A percentile compares a stretch with the other conserved stretches of the same genome.
Conservation (phyloP, 139 green algal genomes). For the Chlamydomonas sp. region DNA sequence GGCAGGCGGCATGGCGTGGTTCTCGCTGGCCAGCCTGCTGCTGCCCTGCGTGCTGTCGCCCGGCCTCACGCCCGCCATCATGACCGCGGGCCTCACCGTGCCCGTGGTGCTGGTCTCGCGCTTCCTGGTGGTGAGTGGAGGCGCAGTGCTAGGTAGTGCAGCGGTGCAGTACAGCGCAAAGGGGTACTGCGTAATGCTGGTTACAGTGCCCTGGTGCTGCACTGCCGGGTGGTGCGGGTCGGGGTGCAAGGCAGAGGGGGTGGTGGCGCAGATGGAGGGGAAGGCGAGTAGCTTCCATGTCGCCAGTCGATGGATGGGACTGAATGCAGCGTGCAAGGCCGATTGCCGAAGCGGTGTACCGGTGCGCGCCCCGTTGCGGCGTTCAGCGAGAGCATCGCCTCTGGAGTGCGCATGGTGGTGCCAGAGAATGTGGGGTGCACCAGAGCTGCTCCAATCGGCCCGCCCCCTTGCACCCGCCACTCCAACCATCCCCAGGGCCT, state of each 20-base stretch:
- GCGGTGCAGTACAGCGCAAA: background rate
- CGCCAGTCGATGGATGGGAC: too few species aligned
- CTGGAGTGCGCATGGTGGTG: background rate
- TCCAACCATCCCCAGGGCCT: constrained; percentile 70
- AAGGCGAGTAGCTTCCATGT: background rate
- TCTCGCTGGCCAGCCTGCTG: constrained; percentile 83
- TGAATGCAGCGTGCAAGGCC: too few species aligned
- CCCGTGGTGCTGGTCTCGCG: constrained; percentile 73
- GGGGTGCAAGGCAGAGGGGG: too few species aligned
- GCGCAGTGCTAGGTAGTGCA: too few species aligned
- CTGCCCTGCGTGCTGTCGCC: constrained; percentile 70
- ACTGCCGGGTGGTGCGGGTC: too few species aligned
- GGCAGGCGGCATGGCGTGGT: constrained; percentile 81
- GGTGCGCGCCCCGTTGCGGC: too few species aligned
- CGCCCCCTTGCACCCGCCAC: background rate
- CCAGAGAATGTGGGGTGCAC: background rate
- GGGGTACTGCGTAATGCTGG: background rate
- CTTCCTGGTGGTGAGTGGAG: constrained; percentile 62
- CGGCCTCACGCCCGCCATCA: constrained; percentile 21
- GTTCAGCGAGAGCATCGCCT: too few species aligned
- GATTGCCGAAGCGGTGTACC: too few species aligned
- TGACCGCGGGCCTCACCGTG: constrained; percentile 63
- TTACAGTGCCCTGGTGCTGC: too few species aligned
- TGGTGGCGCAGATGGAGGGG: too few species aligned
- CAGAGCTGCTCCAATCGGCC: background rate